Percentiles rank a stretch among this genome's conserved stretches.
Evolutionary conservation across 169 alveolate genomes (phyloP).

Genomic region (Plasmodium cynomolgi): DNA sequence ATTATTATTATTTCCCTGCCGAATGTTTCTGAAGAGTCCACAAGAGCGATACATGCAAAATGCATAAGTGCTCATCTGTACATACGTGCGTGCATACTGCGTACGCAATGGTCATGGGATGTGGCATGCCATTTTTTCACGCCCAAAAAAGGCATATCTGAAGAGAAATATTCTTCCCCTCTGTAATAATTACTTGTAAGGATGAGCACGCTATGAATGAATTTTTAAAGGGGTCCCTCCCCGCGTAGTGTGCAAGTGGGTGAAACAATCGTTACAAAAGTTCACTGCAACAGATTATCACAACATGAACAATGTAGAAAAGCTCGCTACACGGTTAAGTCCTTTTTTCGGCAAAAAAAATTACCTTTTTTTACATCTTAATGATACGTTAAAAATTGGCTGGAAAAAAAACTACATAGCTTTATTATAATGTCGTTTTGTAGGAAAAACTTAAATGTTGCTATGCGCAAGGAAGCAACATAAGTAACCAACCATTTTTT

Average conservation of each 20-base stretch:
- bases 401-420: neutral
- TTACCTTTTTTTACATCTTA: neutral
- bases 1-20: too few species aligned
- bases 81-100: neutral
- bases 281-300: too few species aligned
- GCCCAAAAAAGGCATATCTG: neutral
- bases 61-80: neutral
- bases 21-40: too few species aligned
- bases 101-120: neutral
- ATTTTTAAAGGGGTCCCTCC: neutral
- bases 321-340: neutral
- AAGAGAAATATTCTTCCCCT: neutral
- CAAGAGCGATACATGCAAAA: too few species aligned
- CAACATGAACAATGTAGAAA: neutral
- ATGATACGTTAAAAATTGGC: neutral
- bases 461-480: neutral
- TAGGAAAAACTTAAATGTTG: neutral
- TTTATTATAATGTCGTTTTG: neutral
- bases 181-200: neutral
- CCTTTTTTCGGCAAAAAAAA: neutral
- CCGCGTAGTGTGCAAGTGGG: neutral
- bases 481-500: too few species aligned
- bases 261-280: neutral
- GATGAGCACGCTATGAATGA: neutral
- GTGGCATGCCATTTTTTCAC: neutral